These are phyloP conservation scores for Isoetes taiwanensis DNA, from an alignment of 75 land plant genomes.

Conservation along the genomic window DNA sequence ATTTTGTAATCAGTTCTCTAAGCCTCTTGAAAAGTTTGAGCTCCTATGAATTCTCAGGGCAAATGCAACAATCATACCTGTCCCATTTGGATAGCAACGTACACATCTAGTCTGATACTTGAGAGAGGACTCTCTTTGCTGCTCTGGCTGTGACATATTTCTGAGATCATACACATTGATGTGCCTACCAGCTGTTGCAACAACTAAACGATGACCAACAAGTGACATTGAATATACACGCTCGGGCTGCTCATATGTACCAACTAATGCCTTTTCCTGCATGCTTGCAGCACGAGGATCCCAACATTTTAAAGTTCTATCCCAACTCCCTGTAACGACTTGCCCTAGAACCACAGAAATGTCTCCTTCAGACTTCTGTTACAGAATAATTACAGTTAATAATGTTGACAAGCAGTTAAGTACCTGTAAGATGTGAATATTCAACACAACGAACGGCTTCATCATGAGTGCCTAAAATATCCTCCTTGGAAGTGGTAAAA, in stretches of 20 bases:
- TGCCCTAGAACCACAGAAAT: constrained; percentile 41
- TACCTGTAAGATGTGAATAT: constrained; percentile 96
- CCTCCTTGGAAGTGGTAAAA: constrained; percentile 79
- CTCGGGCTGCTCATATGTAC: constrained; percentile 86
- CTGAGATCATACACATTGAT: constrained; percentile 93
- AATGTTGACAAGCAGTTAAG: neutral
- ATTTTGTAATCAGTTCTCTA: neutral
- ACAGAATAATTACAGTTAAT: neutral
- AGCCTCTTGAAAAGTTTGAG: too few relatives aligned
- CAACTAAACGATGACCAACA: constrained; percentile 84
- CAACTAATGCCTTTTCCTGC: constrained; percentile 55
- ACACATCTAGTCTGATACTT: constrained; percentile 99
- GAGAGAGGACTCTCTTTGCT: constrained; percentile 82
- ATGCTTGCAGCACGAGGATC: constrained; percentile 95
- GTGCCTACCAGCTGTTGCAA: constrained; percentile 98
- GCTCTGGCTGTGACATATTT: constrained; percentile 98
- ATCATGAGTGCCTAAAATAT: constrained; percentile 84
- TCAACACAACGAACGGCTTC: constrained; percentile 96
- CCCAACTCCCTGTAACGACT: constrained; percentile 97
- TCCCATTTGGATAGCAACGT: constrained; percentile 98
- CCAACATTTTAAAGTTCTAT: constrained; percentile 94
- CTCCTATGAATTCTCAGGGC: too few relatives aligned
- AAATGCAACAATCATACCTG: constrained; percentile 50
- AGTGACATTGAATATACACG: constrained; percentile 95
- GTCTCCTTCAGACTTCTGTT: neutral